Conservation (phyloP, 164 flowering plant genomes). For the Platanus orientalis region DNA sequence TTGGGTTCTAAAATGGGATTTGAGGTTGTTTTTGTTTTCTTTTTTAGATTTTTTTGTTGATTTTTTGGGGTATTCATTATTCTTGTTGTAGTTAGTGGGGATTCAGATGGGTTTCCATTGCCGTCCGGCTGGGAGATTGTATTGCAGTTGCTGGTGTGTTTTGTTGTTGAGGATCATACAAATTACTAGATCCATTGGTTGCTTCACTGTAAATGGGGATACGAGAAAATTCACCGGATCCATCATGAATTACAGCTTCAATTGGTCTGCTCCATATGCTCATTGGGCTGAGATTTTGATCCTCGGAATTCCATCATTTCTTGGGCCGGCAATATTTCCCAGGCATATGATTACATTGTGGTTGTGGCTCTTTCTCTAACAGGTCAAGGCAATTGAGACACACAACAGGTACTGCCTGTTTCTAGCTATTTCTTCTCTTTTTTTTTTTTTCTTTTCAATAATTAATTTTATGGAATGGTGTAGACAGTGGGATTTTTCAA, state of each 20-base stretch:
- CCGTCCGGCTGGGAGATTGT: constrained; percentile 73
- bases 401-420: constrained; percentile 65
- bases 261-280: constrained; percentile 78
- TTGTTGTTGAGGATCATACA: too few relatives aligned
- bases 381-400: constrained; percentile 88
- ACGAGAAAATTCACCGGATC: constrained; percentile 71
- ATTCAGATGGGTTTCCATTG: constrained; percentile 70
- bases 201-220: too few relatives aligned
- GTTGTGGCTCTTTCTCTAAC: constrained; percentile 84
- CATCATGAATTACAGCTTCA: constrained; percentile 93
- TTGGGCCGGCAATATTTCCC: constrained; percentile 82
- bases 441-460: too few relatives aligned
- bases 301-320: constrained; percentile 82
- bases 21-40: too few relatives aligned
- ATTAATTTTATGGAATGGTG: too few relatives aligned
- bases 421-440: too few relatives aligned
- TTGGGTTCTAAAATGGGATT: too few relatives aligned
- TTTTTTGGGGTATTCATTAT: constrained; percentile 3
- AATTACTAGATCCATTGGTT: too few relatives aligned
- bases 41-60: too few relatives aligned
- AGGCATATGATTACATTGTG: constrained; percentile 89
- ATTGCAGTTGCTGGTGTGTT: too few relatives aligned
- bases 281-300: constrained; percentile 88
- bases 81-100: constrained; percentile 52
- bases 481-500: too few relatives aligned